phyloP scores from a whole-genome alignment of 1,284 basidiomycete genomes.

The Fistulinella cinereoalba region DNA sequence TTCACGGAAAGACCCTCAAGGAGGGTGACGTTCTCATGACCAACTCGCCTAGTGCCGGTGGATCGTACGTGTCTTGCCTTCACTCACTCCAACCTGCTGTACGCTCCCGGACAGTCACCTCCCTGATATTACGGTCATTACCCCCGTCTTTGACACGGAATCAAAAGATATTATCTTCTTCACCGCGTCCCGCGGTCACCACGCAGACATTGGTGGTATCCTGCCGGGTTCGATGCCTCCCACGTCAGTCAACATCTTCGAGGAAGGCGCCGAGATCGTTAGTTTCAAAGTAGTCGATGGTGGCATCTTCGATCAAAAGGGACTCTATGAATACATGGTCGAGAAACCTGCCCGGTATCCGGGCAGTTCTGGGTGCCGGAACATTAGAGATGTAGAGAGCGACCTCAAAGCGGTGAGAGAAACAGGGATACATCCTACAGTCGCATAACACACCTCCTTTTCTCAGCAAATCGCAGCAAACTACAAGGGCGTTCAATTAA shows the following conservation, averaged over 20 bases:
- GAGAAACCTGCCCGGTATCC: constrained; percentile 85
- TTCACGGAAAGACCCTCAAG: constrained; percentile 63
- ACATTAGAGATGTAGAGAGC: constrained; percentile 86
- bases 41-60: constrained; percentile 86
- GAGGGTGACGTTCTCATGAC: constrained; percentile 91
- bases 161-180: constrained; percentile 84
- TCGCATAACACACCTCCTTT: not conserved
- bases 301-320: constrained; percentile 78
- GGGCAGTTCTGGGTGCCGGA: constrained; percentile 79
- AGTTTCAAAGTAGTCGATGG: constrained; percentile 91
- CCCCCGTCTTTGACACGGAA: constrained; percentile 74
- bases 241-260: constrained; percentile 83
- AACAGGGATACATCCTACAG: not conserved
- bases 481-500: constrained; percentile 86
- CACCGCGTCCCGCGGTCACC: constrained; percentile 86
- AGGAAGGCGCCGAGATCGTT: constrained; percentile 91
- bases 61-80: constrained; percentile 55
- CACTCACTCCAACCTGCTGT: no score
- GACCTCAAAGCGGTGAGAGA: constrained; percentile 82
- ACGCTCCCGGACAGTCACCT: constrained; percentile 69
- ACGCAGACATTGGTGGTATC: constrained; percentile 78
- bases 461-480: constrained; percentile 90
- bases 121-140: constrained; percentile 88
- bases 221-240: constrained; percentile 94
- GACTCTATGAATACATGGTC: constrained; percentile 76